These are phyloP conservation scores for Chara braunii DNA, from an alignment of 139 green algal genomes.

Conservation along the genomic window DNA sequence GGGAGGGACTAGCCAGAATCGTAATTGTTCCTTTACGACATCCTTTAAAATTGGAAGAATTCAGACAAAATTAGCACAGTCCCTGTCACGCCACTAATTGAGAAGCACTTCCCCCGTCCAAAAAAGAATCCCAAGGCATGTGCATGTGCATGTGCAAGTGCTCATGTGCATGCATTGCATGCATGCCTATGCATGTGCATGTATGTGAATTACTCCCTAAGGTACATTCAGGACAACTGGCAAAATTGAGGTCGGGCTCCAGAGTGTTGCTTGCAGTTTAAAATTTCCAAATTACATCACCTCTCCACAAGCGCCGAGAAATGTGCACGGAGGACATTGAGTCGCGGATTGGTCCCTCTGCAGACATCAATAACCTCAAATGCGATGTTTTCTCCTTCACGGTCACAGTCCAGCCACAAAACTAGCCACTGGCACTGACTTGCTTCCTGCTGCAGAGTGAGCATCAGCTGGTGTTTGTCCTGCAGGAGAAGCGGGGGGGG, in stretches of 20 bases:
- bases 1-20: no score
- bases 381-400: conserved; percentile 95
- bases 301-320: conserved; percentile 64
- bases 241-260: no score
- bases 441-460: conserved; percentile 15
- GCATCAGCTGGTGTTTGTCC: conserved; percentile 15
- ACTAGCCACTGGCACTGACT: conserved; percentile 63
- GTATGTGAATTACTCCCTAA: no score
- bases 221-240: no score
- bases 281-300: conserved; percentile 12
- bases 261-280: neutral
- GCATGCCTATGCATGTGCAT: no score
- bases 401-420: conserved; percentile 96
- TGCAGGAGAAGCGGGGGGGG: no score
- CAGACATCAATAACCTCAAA: conserved; percentile 77
- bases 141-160: conserved; percentile 5
- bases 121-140: no score
- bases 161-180: neutral
- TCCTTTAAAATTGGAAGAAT: no score
- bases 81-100: no score
- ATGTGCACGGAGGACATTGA: conserved; percentile 55
- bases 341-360: conserved; percentile 16
- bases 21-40: no score
- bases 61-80: no score
- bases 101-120: no score